Evolutionary conservation across 208 protist species (phyloP).

Genomic region (Acanthamoeba lenticulata): DNA sequence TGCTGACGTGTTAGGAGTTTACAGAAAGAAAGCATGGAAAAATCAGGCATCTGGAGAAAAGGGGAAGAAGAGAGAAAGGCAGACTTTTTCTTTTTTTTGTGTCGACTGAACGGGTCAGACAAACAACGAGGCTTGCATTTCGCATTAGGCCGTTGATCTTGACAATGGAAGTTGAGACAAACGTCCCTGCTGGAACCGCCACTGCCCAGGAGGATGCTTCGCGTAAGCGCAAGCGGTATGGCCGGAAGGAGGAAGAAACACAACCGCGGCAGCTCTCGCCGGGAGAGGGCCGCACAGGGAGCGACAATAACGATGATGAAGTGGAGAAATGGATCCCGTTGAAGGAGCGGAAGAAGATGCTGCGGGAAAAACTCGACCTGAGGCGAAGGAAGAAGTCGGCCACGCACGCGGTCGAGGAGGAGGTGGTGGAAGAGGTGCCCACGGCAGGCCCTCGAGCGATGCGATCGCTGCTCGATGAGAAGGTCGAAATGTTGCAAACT

Average conservation of each 20-base stretch:
- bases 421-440: not conserved
- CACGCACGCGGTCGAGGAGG: not conserved
- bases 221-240: not conserved
- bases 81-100: no score
- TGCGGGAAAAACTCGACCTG: conserved; percentile 32
- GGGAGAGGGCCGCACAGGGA: not conserved
- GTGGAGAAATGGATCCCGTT: conserved; percentile 33
- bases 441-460: not conserved
- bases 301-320: not conserved
- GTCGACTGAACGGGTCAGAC: no score
- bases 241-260: not conserved
- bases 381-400: not conserved
- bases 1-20: no score
- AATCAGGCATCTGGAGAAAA: no score
- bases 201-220: not conserved
- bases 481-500: not conserved
- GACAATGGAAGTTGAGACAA: not conserved
- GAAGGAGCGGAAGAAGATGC: conserved; percentile 49
- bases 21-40: not conserved
- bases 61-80: no score
- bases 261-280: not conserved
- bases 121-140: no score
- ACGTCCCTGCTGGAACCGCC: not conserved
- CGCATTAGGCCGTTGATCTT: no score
- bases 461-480: conserved; percentile 28